These are phyloP conservation scores for Didymella segeticola DNA, from an alignment of 2,329 filamentous ascomycete genomes.

Conservation along the genomic window DNA sequence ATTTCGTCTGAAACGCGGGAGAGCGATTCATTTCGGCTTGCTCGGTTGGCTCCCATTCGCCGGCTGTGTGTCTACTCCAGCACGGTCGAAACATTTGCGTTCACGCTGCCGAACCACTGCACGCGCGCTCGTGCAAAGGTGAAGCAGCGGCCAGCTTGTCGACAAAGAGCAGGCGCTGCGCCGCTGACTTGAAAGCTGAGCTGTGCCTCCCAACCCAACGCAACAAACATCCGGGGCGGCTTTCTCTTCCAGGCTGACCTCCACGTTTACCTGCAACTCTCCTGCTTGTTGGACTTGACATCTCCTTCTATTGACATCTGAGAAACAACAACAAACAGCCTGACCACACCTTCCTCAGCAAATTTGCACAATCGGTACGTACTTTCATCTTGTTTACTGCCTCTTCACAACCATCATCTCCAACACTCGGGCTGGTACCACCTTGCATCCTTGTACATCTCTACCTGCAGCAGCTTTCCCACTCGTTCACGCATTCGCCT, in stretches of 20 bases:
- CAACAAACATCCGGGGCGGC: slow-evolving; percentile 7
- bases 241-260: slow-evolving; percentile 9
- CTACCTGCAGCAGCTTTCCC: slow-evolving; percentile 10
- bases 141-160: slow-evolving; percentile 17
- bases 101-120: slow-evolving; percentile 34
- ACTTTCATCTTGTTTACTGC: slow-evolving; percentile 12
- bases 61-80: slow-evolving; percentile 16
- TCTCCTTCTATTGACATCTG: slow-evolving; percentile 4
- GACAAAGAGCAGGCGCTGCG: slow-evolving; percentile 21
- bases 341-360: slow-evolving; percentile 14
- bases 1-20: slow-evolving; percentile 42
- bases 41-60: slow-evolving; percentile 33
- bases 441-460: slow-evolving; percentile 8
- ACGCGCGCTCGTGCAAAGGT: slow-evolving; percentile 15
- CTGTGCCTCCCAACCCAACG: slow-evolving; percentile 14
- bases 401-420: slow-evolving; percentile 5
- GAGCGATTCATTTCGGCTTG: slow-evolving; percentile 37
- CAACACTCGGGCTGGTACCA: slow-evolving; percentile 9
- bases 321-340: slow-evolving; percentile 15
- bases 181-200: slow-evolving; percentile 17
- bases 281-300: slow-evolving; percentile 6
- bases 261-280: slow-evolving; percentile 3
- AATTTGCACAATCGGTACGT: slow-evolving; percentile 31
- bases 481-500: slow-evolving; percentile 6
- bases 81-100: slow-evolving; percentile 20